These are phyloP conservation scores for Rhizopogon sp. DNA, from an alignment of 768 basidiomycete species.

Conservation along the genomic window DNA sequence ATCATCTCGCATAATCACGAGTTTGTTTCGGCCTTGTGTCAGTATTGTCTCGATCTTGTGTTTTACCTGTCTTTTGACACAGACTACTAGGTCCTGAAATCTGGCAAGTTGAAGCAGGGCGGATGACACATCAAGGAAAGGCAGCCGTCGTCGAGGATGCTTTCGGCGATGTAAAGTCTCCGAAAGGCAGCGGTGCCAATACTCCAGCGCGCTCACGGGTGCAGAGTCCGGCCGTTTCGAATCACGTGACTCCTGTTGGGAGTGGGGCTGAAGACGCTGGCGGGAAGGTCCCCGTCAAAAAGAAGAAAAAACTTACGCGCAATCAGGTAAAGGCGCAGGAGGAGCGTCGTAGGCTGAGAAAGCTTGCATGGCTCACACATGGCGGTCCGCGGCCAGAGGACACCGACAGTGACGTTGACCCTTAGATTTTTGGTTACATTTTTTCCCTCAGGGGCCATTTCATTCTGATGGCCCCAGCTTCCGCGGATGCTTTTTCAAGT, in stretches of 20 bases:
- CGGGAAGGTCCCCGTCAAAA: conserved; percentile 44
- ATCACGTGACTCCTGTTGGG: conserved; percentile 66
- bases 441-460: neutral
- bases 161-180: conserved; percentile 65
- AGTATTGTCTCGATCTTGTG: conserved; percentile 25
- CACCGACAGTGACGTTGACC: conserved; percentile 58
- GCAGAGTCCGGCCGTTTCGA: conserved; percentile 67
- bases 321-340: conserved; percentile 88
- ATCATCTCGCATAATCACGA: conserved; percentile 97
- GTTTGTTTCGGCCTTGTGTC: conserved; percentile 79
- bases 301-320: conserved; percentile 90
- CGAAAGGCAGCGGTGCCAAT: conserved; percentile 65
- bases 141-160: conserved; percentile 79
- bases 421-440: conserved; percentile 2
- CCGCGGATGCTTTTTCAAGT: neutral
- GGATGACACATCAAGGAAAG: conserved; percentile 86
- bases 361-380: conserved; percentile 76
- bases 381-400: conserved; percentile 85
- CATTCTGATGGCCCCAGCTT: neutral
- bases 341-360: conserved; percentile 75
- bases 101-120: conserved; percentile 88
- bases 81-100: conserved; percentile 71
- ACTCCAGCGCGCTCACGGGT: conserved; percentile 69
- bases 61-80: conserved; percentile 10
- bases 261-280: conserved; percentile 70